Percentiles rank a stretch among this genome's conserved stretches.
Conservation (phyloP, 2,329 filamentous ascomycete genomes). For the Diaporthe ilicicola region DNA sequence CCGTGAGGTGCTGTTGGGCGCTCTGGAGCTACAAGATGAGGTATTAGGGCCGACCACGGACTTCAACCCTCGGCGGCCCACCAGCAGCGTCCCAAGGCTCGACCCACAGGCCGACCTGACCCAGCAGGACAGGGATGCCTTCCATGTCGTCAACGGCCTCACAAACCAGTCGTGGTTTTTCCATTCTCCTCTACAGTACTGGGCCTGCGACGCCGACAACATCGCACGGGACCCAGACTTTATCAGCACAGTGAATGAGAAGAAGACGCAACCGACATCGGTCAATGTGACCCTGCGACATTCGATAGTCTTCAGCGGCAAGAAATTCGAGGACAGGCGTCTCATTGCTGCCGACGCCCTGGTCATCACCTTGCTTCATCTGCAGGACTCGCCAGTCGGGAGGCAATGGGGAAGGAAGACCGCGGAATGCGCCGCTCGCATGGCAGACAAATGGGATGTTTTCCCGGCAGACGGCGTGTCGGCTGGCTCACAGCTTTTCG, state of each 20-base stretch:
- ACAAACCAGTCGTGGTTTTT: slow-evolving; percentile 77
- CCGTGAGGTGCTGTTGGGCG: slow-evolving; percentile 69
- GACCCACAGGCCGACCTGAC: slow-evolving; percentile 49
- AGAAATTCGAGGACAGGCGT: slow-evolving; percentile 73
- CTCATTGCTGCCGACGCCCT: slow-evolving; percentile 79
- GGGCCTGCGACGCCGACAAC: slow-evolving; percentile 70
- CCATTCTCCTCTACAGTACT: slow-evolving; percentile 85
- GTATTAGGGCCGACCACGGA: slow-evolving; percentile 69
- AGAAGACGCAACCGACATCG: slow-evolving; percentile 67
- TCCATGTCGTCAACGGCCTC: slow-evolving; percentile 68
- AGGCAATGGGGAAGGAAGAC: slow-evolving; percentile 71
- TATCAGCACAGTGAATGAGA: slow-evolving; percentile 73
- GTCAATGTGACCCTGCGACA: slow-evolving; percentile 80
- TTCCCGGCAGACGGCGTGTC: slow-evolving; percentile 68
- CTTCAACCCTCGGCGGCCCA: slow-evolving; percentile 58
- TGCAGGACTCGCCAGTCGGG: slow-evolving; percentile 69
- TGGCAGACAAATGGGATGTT: slow-evolving; percentile 67
- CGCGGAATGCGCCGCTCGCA: slow-evolving; percentile 57
- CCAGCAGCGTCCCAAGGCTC: slow-evolving; percentile 39
- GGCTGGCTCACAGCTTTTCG: slow-evolving; percentile 70
- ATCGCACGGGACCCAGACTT: slow-evolving; percentile 71
- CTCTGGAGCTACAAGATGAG: slow-evolving; percentile 74
- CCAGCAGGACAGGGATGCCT: slow-evolving; percentile 58
- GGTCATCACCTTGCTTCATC: slow-evolving; percentile 79
- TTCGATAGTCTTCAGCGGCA: slow-evolving; percentile 85